Base-by-base conservation (phyloP, 768 basidiomycete species). In the Dendrothele bispora region DNA sequence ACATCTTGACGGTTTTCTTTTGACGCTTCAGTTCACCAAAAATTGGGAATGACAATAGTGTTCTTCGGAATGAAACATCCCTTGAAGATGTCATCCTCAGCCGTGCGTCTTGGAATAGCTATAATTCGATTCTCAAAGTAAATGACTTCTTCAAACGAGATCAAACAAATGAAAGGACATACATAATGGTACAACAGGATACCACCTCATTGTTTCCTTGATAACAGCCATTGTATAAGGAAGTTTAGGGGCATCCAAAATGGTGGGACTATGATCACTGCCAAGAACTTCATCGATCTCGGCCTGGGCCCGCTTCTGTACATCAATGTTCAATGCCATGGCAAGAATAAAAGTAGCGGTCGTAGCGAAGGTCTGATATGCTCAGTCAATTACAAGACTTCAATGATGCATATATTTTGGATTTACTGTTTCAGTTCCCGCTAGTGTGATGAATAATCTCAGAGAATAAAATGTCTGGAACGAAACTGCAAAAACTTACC, bases 261-360 rank as follows among this genome's bases (percentile, higher is more conserved):
- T 35, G 18, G 39, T 38, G 18, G 48, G 39, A 18, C 37, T 12
- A 28, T 61, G 17, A 17, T 45, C 41, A 15, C 17, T 21, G 2
- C 57, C 54, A n/a, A 60, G 29, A 11, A 62, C 48, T 4, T 12
- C 11, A 43, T 62, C 54, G 3, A 61, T 22, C 39, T 63, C 59
- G 5, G 21, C 46, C 42, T 59, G 55, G 3, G 53, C 53, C 4
- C 28, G 25, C 20, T 36, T 47, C 48, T 58, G 55, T 15, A 38
- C 34, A 1, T 53, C 39, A 2, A 61, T 57, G 36, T 55, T 24
- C 20, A 51, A 24, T 6, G 48, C 32, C 52, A 63, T 47, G 10
- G 54, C 55, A 24, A 63, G 21, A 7, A 56, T 40, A 34, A 55
- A 57, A 7, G 51, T 49, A 2, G 43, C 18, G 5, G 55, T 41